Percentiles rank a stretch among this genome's conserved stretches.
phyloP scores from a whole-genome alignment of 441 rosid genomes.

The Euphorbia corollata region DNA sequence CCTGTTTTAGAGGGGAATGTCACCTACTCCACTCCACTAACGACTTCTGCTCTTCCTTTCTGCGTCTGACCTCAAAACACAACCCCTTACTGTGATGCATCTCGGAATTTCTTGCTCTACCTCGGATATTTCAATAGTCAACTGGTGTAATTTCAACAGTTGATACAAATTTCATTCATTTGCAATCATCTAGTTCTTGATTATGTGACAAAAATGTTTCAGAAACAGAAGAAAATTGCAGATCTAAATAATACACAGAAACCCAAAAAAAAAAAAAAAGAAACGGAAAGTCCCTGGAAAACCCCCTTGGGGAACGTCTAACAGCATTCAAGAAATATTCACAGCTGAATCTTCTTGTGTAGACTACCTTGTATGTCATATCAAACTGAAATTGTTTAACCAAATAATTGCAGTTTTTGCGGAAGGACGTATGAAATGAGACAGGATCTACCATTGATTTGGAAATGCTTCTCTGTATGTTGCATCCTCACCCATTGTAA shows the following conservation, averaged over 20 bases:
- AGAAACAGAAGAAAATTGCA: neutral
- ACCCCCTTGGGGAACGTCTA: neutral
- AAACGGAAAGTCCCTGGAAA: neutral
- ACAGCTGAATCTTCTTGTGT: neutral
- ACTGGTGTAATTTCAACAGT: neutral
- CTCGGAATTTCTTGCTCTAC: neutral
- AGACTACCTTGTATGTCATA: neutral
- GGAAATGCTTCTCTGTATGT: conserved; percentile 63
- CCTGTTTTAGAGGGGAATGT: conserved; percentile 10
- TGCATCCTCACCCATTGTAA: conserved; percentile 48
- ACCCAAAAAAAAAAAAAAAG: no score
- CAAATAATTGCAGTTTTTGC: neutral
- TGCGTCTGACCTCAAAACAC: no score
- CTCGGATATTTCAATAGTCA: neutral
- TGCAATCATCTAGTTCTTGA: neutral
- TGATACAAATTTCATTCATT: neutral
- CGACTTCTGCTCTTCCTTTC: neutral
- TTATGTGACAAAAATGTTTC: conserved; percentile 10
- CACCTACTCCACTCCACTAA: conserved; percentile 13
- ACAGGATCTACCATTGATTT: conserved; percentile 61
- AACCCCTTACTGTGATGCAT: neutral
- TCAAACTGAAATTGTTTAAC: neutral
- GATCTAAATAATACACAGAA: neutral
- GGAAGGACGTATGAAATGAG: neutral
- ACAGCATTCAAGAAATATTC: neutral